Base-by-base conservation (phyloP, 495 filamentous ascomycete genomes). In the Extremus antarcticus region DNA sequence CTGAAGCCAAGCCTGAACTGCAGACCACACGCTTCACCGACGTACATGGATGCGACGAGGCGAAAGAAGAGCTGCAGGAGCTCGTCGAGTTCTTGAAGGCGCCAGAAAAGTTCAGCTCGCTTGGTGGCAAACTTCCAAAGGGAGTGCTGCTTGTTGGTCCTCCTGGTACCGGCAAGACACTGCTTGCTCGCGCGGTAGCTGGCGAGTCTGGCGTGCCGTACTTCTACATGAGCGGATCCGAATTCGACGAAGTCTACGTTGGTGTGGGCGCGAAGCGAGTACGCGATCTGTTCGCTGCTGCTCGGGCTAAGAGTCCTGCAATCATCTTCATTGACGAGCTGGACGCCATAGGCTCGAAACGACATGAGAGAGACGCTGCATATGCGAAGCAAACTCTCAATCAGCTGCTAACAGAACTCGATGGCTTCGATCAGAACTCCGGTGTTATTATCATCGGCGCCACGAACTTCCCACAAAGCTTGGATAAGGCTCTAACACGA, bases 241-340 rank as follows among this genome's bases (percentile, higher is more conserved):
- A 98, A 68, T 98, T 98, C 65, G 92, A 98, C 64, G 92, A 98
- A 68, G 86, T 98, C 40, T 98, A 95, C 63, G 94, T 98, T 22
- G 92, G 92, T 62, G 94, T 98, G 51, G 92, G 92, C 62, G 92
- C 92, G 47, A 97, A 97, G 74, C 88, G 92, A 65, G 92, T 98
- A 43, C 88, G 92, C 45, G 92, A 98, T 54, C 79, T 98, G n/a
- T 98, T 98, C 72, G 74, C 73, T 47, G 81, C 85, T 46, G 92
- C 92, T 47, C 89, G 91, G 61, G 71, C 76, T 23, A 98, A 97
- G 69, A 80, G 91, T 1, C 92, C 92, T 17, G 86, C 92, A 17
- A 98, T 98, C 70, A 86, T 98, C 52, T 98, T 98, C 73, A 98
- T 98, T 59, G 92, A 98, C 67, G 92, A 98, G 67, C 71, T 98